These are phyloP conservation scores for Aureobasidium sp. DNA, from an alignment of 2,329 filamentous ascomycete species.

Conservation along the genomic window DNA sequence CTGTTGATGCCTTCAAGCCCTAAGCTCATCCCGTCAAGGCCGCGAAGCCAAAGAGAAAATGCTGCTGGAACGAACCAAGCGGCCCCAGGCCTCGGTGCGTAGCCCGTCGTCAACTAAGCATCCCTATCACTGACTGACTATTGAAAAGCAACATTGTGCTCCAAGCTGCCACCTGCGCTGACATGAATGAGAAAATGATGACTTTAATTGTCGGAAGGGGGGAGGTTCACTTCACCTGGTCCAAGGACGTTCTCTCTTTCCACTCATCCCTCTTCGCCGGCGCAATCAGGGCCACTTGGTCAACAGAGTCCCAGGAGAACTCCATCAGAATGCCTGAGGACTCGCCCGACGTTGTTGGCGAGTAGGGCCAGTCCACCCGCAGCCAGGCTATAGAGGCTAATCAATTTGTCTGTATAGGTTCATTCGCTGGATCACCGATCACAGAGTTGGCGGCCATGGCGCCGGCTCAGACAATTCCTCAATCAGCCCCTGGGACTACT, in stretches of 20 bases:
- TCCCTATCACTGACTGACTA: not conserved
- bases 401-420: not conserved
- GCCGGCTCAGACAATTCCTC: not conserved
- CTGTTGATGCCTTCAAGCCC: not conserved
- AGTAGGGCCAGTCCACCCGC: not conserved
- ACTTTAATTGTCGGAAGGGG: not conserved
- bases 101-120: no score
- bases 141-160: not conserved
- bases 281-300: not conserved
- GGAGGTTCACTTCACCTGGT: not conserved
- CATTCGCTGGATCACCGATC: conserved; percentile 2
- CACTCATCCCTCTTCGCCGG: conserved; percentile 1
- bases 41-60: not conserved
- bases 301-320: not conserved
- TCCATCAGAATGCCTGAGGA: not conserved
- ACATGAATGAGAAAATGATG: not conserved
- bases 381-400: not conserved
- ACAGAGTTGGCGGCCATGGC: not conserved
- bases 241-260: not conserved
- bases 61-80: not conserved
- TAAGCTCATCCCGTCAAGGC: not conserved
- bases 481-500: not conserved
- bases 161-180: not conserved
- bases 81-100: not conserved
- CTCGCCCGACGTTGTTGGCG: not conserved